phyloP scores from a whole-genome alignment of 768 basidiomycete species.

The Boletus subcaerulescens region DNA sequence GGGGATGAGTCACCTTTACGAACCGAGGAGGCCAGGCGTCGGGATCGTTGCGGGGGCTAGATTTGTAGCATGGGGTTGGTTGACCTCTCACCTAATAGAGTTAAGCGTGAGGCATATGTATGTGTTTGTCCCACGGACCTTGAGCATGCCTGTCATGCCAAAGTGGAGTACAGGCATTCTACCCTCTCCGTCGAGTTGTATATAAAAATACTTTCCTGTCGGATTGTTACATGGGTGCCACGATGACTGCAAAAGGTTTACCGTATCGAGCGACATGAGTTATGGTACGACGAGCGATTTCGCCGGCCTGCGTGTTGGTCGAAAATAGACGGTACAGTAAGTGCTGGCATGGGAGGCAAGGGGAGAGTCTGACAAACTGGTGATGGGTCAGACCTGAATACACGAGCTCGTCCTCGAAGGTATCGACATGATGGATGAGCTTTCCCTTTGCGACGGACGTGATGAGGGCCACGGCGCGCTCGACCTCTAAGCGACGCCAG shows the following conservation, averaged over 20 bases:
- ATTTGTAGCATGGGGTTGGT: constrained; percentile 47
- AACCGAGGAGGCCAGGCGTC: constrained; percentile 63
- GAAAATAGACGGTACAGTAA: constrained; percentile 2
- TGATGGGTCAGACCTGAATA: constrained; percentile 53
- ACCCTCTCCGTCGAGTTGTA: constrained; percentile 60
- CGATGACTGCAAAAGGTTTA: constrained; percentile 16
- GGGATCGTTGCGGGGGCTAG: constrained; percentile 38
- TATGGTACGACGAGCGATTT: constrained; percentile 49
- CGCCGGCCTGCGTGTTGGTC: constrained; percentile 42
- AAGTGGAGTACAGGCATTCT: constrained; percentile 71
- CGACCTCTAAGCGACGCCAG: constrained; percentile 50
- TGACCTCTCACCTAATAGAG: constrained; percentile 44
- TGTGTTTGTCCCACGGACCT: constrained; percentile 35
- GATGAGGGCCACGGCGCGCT: constrained; percentile 60
- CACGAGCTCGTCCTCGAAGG: constrained; percentile 59
- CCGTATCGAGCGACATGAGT: constrained; percentile 53
- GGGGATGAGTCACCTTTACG: constrained; percentile 46
- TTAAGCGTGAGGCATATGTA: neutral
- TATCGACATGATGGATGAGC: constrained; percentile 53
- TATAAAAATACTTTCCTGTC: constrained; percentile 63
- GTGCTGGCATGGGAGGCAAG: neutral
- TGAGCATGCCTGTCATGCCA: constrained; percentile 85
- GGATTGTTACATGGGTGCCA: neutral
- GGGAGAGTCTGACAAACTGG: constrained; percentile 54
- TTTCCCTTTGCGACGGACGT: constrained; percentile 50